These are phyloP conservation scores for Gastrolobium villosum DNA, from an alignment of 306 rosid species.

Conservation along the genomic window DNA sequence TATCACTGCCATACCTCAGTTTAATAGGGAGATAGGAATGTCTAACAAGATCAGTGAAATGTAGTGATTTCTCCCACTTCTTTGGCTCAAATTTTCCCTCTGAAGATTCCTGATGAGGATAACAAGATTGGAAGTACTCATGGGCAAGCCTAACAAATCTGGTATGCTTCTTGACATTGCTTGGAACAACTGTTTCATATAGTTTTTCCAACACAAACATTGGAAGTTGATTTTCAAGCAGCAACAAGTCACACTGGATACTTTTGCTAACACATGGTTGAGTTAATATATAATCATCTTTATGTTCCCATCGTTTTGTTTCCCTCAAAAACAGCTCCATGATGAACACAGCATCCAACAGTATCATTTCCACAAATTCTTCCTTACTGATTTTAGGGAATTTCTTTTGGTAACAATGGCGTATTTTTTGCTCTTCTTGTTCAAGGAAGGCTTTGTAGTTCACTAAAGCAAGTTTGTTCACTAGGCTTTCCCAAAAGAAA, in stretches of 20 bases:
- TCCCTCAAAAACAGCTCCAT: conserved; percentile 54
- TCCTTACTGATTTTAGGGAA: conserved; percentile 24
- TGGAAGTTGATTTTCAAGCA: conserved; percentile 74
- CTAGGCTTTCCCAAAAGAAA: conserved; percentile 42
- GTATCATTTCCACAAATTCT: conserved; percentile 43
- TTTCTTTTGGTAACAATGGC: conserved; percentile 37
- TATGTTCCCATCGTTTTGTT: not conserved
- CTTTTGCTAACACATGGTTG: conserved; percentile 59
- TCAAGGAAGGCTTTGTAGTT: conserved; percentile 23
- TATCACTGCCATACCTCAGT: not conserved
- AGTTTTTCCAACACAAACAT: conserved; percentile 49
- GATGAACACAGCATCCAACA: conserved; percentile 51
- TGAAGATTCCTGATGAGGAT: conserved; percentile 11
- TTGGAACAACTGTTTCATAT: conserved; percentile 39
- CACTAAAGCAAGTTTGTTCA: not conserved
- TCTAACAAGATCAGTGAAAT: conserved; percentile 65
- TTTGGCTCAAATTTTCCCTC: not conserved
- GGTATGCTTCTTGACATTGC: not conserved
- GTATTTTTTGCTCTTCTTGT: conserved; percentile 29
- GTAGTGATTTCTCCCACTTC: conserved; percentile 42
- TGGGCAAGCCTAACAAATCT: conserved; percentile 42
- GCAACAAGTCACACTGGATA: conserved; percentile 50
- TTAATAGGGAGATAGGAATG: conserved; percentile 44
- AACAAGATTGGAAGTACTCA: conserved; percentile 39
- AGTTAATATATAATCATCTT: conserved; percentile 45